Evolutionary conservation across 345 rosid genomes (phyloP).

Genomic region (Pistacia atlantica): DNA sequence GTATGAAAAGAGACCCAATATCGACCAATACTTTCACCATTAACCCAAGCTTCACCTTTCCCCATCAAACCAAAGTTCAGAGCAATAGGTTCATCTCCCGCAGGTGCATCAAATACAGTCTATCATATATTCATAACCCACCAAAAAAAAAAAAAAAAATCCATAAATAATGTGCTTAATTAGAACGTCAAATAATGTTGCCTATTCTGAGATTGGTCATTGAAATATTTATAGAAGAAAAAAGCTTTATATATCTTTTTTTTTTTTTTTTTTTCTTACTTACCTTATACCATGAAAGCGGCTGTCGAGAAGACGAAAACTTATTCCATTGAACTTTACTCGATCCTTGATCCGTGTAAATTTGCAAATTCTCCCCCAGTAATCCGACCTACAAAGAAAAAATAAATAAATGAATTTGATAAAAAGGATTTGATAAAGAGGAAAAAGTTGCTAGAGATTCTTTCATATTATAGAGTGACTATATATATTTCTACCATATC

Average conservation of each 20-base stretch:
- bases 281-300: conserved; percentile 56
- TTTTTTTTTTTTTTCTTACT: background rate
- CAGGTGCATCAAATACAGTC: conserved; percentile 52
- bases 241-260: background rate
- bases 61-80: conserved; percentile 57
- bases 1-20: conserved; percentile 33
- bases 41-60: conserved; percentile 64
- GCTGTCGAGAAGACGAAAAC: conserved; percentile 22
- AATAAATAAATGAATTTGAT: background rate
- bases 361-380: conserved; percentile 40
- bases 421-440: background rate
- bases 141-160: background rate
- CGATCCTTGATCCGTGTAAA: conserved; percentile 31
- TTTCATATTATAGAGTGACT: too few relatives aligned
- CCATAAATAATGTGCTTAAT: background rate
- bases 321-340: conserved; percentile 36
- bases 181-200: too few relatives aligned
- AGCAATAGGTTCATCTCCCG: conserved; percentile 36
- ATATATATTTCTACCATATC: too few relatives aligned
- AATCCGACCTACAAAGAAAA: conserved; percentile 36
- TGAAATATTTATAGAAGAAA: too few relatives aligned
- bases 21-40: conserved; percentile 56
- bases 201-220: too few relatives aligned
- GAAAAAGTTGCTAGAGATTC: too few relatives aligned
- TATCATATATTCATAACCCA: conserved; percentile 9